Conservation (phyloP, 352 stramenopile species). For the Globisporangium recalcitrans region DNA sequence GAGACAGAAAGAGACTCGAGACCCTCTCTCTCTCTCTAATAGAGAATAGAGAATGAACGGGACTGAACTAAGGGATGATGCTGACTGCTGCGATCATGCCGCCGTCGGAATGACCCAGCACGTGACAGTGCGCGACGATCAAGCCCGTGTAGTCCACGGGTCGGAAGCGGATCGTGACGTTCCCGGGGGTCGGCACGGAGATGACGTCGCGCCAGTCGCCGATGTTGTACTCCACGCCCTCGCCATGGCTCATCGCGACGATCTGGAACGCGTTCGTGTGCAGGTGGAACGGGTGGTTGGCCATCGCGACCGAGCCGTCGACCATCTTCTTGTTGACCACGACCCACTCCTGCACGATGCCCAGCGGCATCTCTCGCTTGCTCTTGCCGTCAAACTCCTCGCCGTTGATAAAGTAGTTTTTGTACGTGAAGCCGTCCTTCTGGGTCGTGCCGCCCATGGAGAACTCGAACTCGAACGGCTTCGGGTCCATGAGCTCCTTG, state of each 20-base stretch:
- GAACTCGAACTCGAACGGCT: conserved; percentile 54
- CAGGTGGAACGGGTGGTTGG: conserved; percentile 84
- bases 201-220: conserved; percentile 84
- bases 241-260: conserved; percentile 58
- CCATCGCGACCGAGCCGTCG: conserved; percentile 30
- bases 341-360: conserved; percentile 67
- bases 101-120: conserved; percentile 73
- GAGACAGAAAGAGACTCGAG: not conserved
- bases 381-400: conserved; percentile 42
- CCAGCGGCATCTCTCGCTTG: conserved; percentile 48
- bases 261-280: conserved; percentile 86
- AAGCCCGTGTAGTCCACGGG: conserved; percentile 57
- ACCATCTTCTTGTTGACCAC: conserved; percentile 54
- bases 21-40: not conserved
- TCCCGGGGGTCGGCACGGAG: conserved; percentile 59
- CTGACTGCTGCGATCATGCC: conserved; percentile 67
- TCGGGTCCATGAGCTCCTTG: conserved; percentile 23
- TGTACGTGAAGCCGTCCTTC: conserved; percentile 69
- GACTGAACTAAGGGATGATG: conserved; percentile 27
- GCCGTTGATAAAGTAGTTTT: conserved; percentile 72
- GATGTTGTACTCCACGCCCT: conserved; percentile 64
- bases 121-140: conserved; percentile 74
- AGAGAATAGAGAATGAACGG: not conserved
- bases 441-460: conserved; percentile 37
- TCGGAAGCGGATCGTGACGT: conserved; percentile 79